phyloP scores from a whole-genome alignment of 495 filamentous ascomycete species.

The Penicillium dipodomyicola region DNA sequence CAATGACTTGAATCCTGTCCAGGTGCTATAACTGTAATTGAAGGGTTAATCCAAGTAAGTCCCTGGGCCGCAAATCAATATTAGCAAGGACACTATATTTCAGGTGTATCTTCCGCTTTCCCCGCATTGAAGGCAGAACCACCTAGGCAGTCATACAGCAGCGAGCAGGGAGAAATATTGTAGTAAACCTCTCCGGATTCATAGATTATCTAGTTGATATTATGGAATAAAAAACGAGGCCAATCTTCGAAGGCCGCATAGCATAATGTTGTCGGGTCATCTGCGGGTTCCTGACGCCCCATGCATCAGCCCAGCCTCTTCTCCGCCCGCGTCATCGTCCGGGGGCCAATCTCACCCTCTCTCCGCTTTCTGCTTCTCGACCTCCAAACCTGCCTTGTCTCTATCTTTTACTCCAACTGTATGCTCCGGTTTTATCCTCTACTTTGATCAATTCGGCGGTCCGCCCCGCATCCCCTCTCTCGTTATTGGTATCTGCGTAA shows the following conservation, averaged over 20 bases:
- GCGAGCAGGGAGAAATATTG: background rate
- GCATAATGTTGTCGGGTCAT: background rate
- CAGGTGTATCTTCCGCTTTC: too few relatives aligned
- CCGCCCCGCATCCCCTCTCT: slow-evolving; percentile 9
- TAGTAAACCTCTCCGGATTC: background rate
- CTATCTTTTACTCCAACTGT: slow-evolving; percentile 2
- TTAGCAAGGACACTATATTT: too few relatives aligned
- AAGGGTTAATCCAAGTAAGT: too few relatives aligned
- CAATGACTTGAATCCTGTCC: too few relatives aligned
- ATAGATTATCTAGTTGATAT: background rate
- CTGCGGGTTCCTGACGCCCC: slow-evolving; percentile 19
- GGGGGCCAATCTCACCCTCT: slow-evolving; percentile 23
- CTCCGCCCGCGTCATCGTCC: slow-evolving; percentile 46
- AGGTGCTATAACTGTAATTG: too few relatives aligned
- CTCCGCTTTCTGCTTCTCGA: slow-evolving; percentile 19
- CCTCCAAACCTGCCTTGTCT: slow-evolving; percentile 7
- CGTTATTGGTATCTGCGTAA: slow-evolving; percentile 11
- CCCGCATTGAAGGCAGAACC: too few relatives aligned
- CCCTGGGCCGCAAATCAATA: too few relatives aligned
- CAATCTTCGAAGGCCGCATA: background rate
- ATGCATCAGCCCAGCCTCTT: slow-evolving; percentile 19
- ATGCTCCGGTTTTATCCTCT: slow-evolving; percentile 8
- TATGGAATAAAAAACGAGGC: background rate
- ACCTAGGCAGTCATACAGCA: background rate
- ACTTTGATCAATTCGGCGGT: slow-evolving; percentile 17